Base-by-base conservation (phyloP, 2,329 filamentous ascomycete genomes). In the Emmonsiellopsis sp. region DNA sequence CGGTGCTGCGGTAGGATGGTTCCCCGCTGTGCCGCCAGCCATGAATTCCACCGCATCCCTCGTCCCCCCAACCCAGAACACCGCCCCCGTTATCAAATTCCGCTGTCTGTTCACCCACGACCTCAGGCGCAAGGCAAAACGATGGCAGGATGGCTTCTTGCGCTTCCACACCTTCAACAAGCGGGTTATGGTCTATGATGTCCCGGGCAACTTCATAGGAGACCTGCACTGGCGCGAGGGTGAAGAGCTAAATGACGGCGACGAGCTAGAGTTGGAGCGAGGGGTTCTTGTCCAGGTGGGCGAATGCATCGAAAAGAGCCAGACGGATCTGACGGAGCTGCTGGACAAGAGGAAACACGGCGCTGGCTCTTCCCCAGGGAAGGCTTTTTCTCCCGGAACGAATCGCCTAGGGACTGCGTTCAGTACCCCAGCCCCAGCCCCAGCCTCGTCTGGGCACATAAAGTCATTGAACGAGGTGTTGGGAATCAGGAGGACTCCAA, bases 91-190 rank as follows among this genome's bases (percentile, higher is more conserved):
- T 40, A 76, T 87, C 64, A 89, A 94, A 64, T 94, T 86, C 68
- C 79, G 82, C 57, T 96, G 91, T 67, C 82, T 96, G 4, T 96
- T 88, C 70, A 94, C 90, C 1, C 83, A 88, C 65, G 91, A 96
- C 65, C 69, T 95, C 42, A 83, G 84, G 50, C 83, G 88, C 53
- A 96, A 96, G 72, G 84, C 89, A 61, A 96, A 96, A 68, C 79
- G 88, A 56, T 96, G 91, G 91, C 89, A 95, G 64, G 91, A 96
- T 84, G 91, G 92, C 37, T 83, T 83, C 50, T 80, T 96, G 57
- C 87, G 86, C 59, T 95, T 86, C 59, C 91, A 96, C 65, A 86
- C 87, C 0, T 95, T 95, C 79, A 96, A 96, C 73, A 88, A 84
- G 65, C 83, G 89, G 4, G 76, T 93, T 55, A 94, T 96, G 88